Evolutionary conservation across 139 green algal genomes (phyloP).

Genomic region (Ettlia oleoabundans): DNA sequence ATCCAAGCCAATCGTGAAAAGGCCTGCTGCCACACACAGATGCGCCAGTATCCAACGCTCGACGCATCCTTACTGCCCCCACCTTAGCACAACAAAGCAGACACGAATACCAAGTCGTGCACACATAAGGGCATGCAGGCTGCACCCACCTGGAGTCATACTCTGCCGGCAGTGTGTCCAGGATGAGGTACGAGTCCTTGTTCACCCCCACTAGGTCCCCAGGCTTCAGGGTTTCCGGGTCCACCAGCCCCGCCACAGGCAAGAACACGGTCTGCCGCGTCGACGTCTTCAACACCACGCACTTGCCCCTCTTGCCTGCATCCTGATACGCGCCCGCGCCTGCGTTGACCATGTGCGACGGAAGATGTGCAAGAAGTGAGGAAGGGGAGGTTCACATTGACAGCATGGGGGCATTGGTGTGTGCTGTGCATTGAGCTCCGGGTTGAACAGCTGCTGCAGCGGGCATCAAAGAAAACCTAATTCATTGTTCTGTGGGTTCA

Average conservation of each 20-base stretch:
- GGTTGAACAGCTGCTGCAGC: no score
- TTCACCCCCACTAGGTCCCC: slow-evolving; percentile 98
- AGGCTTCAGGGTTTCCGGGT: slow-evolving; percentile 85
- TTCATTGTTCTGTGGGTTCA: no score
- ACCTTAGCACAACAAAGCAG: not conserved
- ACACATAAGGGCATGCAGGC: no score
- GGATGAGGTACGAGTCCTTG: slow-evolving; percentile 99
- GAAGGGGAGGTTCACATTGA: no score
- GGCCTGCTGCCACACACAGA: no score
- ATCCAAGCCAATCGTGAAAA: no score
- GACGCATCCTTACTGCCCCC: no score
- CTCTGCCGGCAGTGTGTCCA: slow-evolving; percentile 97
- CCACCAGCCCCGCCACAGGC: slow-evolving; percentile 97
- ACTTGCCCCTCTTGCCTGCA: slow-evolving; percentile 90
- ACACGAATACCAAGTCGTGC: no score
- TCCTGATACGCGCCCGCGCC: slow-evolving; percentile 84
- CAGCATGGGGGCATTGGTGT: no score
- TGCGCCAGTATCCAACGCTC: no score
- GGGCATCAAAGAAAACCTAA: no score
- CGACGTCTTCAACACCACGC: slow-evolving; percentile 97
- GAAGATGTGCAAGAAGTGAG: not conserved
- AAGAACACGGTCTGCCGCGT: slow-evolving; percentile 99
- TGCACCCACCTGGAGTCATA: slow-evolving; percentile 96
- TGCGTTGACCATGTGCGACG: not conserved
- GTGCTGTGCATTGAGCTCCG: no score